Evolutionary conservation across 2,329 filamentous ascomycete species (phyloP).

Genomic region (Penicillium sp.): DNA sequence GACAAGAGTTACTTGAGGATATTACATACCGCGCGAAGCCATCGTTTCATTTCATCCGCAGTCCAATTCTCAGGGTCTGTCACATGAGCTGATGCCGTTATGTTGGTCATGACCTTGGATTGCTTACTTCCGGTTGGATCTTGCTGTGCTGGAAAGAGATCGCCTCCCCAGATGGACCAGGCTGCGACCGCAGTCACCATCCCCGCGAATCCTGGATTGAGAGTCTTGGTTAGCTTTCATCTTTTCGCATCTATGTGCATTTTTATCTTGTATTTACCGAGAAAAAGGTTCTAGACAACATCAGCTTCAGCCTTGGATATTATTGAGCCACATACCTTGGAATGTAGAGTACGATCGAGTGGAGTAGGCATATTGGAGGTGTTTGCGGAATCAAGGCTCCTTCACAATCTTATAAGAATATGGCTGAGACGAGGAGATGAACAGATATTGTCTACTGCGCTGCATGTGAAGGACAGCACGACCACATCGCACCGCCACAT

Average conservation of each 20-base stretch:
- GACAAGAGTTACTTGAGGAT: not conserved
- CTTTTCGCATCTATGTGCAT: not conserved
- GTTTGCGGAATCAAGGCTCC: no score
- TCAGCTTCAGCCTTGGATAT: slow-evolving; percentile 15
- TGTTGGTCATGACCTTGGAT: not conserved
- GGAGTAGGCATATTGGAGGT: slow-evolving; percentile 59
- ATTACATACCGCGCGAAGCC: slow-evolving; percentile 68
- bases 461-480: no score
- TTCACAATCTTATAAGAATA: no score
- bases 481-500: not conserved
- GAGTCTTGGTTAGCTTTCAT: slow-evolving; percentile 20
- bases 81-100: slow-evolving; percentile 6
- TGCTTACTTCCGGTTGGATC: slow-evolving; percentile 69
- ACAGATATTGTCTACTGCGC: no score
- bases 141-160: slow-evolving; percentile 67
- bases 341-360: slow-evolving; percentile 62
- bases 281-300: slow-evolving; percentile 56
- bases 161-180: slow-evolving; percentile 79
- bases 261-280: slow-evolving; percentile 48
- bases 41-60: slow-evolving; percentile 68
- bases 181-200: slow-evolving; percentile 73
- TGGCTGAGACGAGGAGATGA: no score
- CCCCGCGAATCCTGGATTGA: slow-evolving; percentile 64
- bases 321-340: slow-evolving; percentile 51
- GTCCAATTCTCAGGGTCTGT: slow-evolving; percentile 68